A percentile compares a stretch with the other conserved stretches of the same genome.
Conservation (phyloP, 176 grass and related monocot genomes). For the Sorghum bicolor region DNA sequence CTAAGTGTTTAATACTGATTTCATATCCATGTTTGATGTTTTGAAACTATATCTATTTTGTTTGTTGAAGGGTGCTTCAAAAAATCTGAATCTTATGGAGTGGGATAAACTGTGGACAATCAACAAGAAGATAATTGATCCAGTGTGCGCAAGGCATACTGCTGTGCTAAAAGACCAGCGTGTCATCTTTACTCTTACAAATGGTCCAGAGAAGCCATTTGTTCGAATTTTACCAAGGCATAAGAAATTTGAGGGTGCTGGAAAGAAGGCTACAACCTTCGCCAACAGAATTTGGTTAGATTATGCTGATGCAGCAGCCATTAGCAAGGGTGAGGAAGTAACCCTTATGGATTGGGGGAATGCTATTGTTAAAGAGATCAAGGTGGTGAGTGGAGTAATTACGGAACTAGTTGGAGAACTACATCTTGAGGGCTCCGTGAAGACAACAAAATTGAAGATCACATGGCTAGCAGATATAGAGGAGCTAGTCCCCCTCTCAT, state of each 20-base stretch:
- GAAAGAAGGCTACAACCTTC: background rate
- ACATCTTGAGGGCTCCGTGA: background rate
- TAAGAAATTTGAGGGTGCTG: slow-evolving; percentile 66
- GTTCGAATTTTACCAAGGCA: slow-evolving; percentile 73
- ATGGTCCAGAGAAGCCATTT: slow-evolving; percentile 72
- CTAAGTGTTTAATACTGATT: background rate
- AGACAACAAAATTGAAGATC: background rate
- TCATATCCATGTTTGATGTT: background rate
- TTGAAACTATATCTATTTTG: background rate
- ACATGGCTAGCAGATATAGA: background rate
- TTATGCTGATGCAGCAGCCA: background rate
- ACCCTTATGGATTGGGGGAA: background rate
- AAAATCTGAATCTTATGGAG: slow-evolving; percentile 96
- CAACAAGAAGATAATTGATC: slow-evolving; percentile 89
- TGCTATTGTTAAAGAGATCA: background rate
- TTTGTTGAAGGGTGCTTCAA: slow-evolving; percentile 74
- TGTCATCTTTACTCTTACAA: slow-evolving; percentile 60
- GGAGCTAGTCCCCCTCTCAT: background rate
- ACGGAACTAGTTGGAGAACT: background rate
- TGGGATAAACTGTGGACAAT: slow-evolving; percentile 99
- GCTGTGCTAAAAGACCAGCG: slow-evolving; percentile 61
- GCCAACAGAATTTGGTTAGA: background rate
- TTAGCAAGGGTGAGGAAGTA: background rate
- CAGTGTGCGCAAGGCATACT: slow-evolving; percentile 79
- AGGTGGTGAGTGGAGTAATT: background rate